Evolutionary conservation across 2,329 filamentous ascomycete genomes (phyloP), one percentile per base, ranked within the genome.

Genomic region (Aspergillus pseudonomiae): DNA sequence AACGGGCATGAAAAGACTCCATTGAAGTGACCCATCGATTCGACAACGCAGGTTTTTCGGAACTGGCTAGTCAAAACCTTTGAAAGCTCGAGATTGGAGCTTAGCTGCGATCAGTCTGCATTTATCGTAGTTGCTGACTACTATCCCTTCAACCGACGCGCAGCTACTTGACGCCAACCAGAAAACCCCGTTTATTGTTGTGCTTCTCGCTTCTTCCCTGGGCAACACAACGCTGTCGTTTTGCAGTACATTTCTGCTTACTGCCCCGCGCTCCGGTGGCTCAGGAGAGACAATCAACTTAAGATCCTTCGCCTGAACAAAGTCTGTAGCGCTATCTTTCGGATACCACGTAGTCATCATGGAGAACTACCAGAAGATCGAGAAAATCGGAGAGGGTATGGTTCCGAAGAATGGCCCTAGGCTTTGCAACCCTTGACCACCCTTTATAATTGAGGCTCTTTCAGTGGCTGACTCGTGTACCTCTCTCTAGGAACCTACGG

Each of bases 341-440:
- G 21, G 19, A 46, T 52, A 26, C 57, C 39, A 63, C 28, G 21
- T 52, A 32, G 10, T 6, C 48, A 78, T 65, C 70, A 96, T 97
- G 93, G 93, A 97, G 80, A 96, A 96, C 82, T 97, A 97, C 80
- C 92, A 96, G 82, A 96, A 96, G 83, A 87, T 97, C 75, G 93
- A 97, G 83, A 97, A 97, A 85, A 93, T 97, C 74, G 93, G 93
- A 80, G 93, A 97, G 87, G 93, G 93, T 95, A 82, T 73, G 86
- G 78, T 58, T 43, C 50, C 54, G 43, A 57, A 32, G 16, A 19
- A 55, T 53, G 26, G 16, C 39, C n/a, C 21, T 55, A 34, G 34
- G 16, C 52, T n/a, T 21, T 41, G n/a, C 46, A 46, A 50, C 52
- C 57, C 10, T 50, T 56, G 21, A 26, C 32, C 34, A 12, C 46